phyloP scores from a whole-genome alignment of 768 basidiomycete species.

The Mycena albidolilacea region DNA sequence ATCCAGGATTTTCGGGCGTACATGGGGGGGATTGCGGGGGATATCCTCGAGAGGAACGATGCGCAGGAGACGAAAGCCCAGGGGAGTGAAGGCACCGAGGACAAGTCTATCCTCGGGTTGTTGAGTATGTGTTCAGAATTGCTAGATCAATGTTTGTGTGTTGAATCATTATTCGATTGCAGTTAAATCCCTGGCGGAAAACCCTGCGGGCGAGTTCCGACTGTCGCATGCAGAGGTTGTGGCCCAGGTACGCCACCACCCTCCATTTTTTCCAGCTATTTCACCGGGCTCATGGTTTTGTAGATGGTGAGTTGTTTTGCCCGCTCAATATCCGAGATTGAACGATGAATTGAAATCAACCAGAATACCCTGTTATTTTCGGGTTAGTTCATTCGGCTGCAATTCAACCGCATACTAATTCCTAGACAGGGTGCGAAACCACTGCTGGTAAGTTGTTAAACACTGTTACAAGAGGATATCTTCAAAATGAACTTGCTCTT shows the following conservation, averaged over 20 bases:
- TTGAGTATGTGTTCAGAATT: slow-evolving; percentile 19
- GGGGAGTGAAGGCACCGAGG: not conserved
- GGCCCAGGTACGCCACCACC: slow-evolving; percentile 11
- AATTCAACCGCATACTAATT: not conserved
- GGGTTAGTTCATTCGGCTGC: slow-evolving; percentile 8
- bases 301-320: slow-evolving; percentile 22
- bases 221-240: slow-evolving; percentile 31
- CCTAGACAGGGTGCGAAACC: slow-evolving; percentile 30
- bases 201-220: slow-evolving; percentile 32
- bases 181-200: slow-evolving; percentile 35
- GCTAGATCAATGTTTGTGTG: not conserved
- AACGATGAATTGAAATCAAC: not conserved
- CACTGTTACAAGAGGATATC: not conserved
- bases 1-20: slow-evolving; percentile 20
- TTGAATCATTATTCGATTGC: not conserved
- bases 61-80: not conserved
- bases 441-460: slow-evolving; percentile 22
- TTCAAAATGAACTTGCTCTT: not conserved
- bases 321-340: not conserved
- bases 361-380: slow-evolving; percentile 38
- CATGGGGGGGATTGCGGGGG: slow-evolving; percentile 22
- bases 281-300: not conserved
- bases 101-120: slow-evolving; percentile 26
- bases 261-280: no score
- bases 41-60: slow-evolving; percentile 14